Base-by-base conservation (phyloP, 164 flowering plant species). In the Berberis thunbergii region DNA sequence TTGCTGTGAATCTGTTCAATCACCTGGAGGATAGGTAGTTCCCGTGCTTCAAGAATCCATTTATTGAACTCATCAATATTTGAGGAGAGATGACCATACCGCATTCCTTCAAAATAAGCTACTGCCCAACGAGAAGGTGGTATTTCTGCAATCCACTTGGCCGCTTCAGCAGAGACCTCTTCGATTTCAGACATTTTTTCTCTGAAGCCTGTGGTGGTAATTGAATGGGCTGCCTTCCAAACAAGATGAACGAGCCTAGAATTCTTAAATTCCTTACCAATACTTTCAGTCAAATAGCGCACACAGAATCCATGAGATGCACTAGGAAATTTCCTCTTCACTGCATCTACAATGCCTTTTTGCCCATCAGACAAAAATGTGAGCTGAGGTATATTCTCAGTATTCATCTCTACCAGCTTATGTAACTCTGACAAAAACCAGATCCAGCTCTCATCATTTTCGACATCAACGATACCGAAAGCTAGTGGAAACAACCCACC, bases 41-140 rank as follows among this genome's bases (percentile, higher is more conserved):
- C 97, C 45, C 78, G 80, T 3, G 89, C 84, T 70, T 86, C 95
- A 39, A 80, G 71, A 62, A 88, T 78, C 95, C 95, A 90, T 41
- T 57, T 42, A 41, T 41, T 57, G 45, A 57, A 7, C 12, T 41
- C 45, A 2, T 42, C n/a, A 9, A n/a, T 42, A 42, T 57, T 57
- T 57, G 60, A 40, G n/a, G 60, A 57, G 7, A 57, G 10, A 57
- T 57, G 12, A 57, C 60, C 60, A 5, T 40, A 57, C 12, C 60
- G 60, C 41, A 7, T 41, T 57, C 60, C 60, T 42, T 57, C 60
- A 57, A 57, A 57, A 42, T 41, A 57, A 7, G 60, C 60, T 2
- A 57, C 60, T 57, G 60, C 60, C 45, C 60, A 57, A 3, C 12
- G 45, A 41, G 60, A 57, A 57, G 60, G 45, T 7, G 45, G 60